Evolutionary conservation across 1,139 yeast genomes (phyloP).

Genomic region (Geotrichum australiense): DNA sequence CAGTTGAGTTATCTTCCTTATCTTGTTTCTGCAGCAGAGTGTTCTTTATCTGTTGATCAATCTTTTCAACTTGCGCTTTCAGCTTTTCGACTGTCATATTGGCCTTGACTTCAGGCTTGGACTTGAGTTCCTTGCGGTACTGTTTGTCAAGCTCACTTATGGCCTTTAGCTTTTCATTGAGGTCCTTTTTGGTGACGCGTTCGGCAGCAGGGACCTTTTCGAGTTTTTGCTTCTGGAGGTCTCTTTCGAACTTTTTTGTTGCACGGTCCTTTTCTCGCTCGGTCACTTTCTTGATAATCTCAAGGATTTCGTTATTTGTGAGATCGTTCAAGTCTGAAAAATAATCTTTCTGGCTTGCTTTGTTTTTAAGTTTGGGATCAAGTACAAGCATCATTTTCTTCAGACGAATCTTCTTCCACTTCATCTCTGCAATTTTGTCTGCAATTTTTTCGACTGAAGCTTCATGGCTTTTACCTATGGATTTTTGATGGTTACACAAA

Average conservation of each 20-base stretch:
- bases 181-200: constrained; percentile 46
- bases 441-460: constrained; percentile 69
- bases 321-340: constrained; percentile 70
- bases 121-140: constrained; percentile 52
- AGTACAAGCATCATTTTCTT: constrained; percentile 64
- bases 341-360: constrained; percentile 38
- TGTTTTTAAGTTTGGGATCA: constrained; percentile 53
- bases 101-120: constrained; percentile 51
- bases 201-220: constrained; percentile 43
- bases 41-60: constrained; percentile 64
- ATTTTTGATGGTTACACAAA: constrained; percentile 93
- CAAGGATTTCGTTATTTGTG: constrained; percentile 53
- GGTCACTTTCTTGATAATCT: constrained; percentile 50
- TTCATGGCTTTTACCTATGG: constrained; percentile 80
- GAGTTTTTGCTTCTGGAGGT: constrained; percentile 62
- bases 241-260: constrained; percentile 60
- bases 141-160: constrained; percentile 51
- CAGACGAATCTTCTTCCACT: constrained; percentile 74
- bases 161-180: constrained; percentile 53
- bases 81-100: constrained; percentile 61
- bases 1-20: constrained; percentile 90
- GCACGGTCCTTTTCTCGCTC: constrained; percentile 59
- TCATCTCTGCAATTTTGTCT: constrained; percentile 68
- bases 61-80: constrained; percentile 60
- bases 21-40: constrained; percentile 75